These are phyloP conservation scores for Triglochin maritima DNA, from an alignment of 106 monocot species.

Conservation along the genomic window DNA sequence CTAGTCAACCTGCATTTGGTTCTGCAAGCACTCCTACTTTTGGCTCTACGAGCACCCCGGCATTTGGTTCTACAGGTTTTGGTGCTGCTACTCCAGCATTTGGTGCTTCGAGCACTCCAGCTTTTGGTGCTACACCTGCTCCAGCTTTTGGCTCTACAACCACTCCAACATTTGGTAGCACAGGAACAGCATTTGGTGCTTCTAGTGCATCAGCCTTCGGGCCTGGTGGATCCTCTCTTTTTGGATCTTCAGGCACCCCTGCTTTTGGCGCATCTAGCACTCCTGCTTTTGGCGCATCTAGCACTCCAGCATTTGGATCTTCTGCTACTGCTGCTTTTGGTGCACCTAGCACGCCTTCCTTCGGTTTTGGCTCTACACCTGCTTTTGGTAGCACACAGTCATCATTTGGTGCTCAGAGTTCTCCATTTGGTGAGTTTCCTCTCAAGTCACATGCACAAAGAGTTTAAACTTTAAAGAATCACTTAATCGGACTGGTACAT, in stretches of 20 bases:
- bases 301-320: slow-evolving; percentile 30
- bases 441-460: too few species aligned
- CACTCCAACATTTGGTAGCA: slow-evolving; percentile 26
- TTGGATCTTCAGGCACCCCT: slow-evolving; percentile 29
- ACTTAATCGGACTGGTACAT: too few species aligned
- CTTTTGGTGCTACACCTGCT: slow-evolving; percentile 31
- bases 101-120: slow-evolving; percentile 29
- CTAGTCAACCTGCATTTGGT: slow-evolving; percentile 68
- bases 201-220: slow-evolving; percentile 38
- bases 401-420: slow-evolving; percentile 46
- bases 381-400: slow-evolving; percentile 15
- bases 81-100: slow-evolving; percentile 44
- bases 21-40: slow-evolving; percentile 42
- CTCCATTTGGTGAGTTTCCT: slow-evolving; percentile 51
- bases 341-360: slow-evolving; percentile 14
- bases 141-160: slow-evolving; percentile 25
- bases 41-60: slow-evolving; percentile 33
- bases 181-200: slow-evolving; percentile 35
- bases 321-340: slow-evolving; percentile 30
- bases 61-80: slow-evolving; percentile 49
- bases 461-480: too few species aligned
- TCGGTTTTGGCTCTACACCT: slow-evolving; percentile 18
- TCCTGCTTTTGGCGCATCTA: slow-evolving; percentile 25
- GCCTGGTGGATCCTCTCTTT: slow-evolving; percentile 13
- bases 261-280: slow-evolving; percentile 36